These are phyloP conservation scores for Globisporangium cylindrosporum DNA, from an alignment of 352 stramenopile species.

Conservation along the genomic window DNA sequence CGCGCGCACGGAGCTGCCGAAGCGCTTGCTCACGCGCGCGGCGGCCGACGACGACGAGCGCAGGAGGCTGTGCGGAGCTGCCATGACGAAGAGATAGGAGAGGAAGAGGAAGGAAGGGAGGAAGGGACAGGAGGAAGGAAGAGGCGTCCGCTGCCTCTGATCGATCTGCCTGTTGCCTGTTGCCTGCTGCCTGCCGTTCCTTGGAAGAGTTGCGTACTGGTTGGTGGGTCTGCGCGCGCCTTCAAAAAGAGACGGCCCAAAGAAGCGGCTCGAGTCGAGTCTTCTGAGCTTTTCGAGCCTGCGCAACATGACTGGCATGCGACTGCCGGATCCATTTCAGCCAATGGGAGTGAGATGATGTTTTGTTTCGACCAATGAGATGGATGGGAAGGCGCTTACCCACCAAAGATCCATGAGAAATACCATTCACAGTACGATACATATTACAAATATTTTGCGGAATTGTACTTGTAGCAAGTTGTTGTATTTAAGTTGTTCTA, in stretches of 20 bases:
- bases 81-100: neutral
- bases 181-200: neutral
- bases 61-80: neutral
- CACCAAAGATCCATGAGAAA: neutral
- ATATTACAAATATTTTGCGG: neutral
- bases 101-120: neutral
- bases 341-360: neutral
- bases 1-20: neutral
- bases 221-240: neutral
- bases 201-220: neutral
- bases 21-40: neutral
- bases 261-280: neutral
- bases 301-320: neutral
- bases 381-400: neutral
- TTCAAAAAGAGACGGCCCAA: neutral
- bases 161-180: neutral
- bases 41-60: neutral
- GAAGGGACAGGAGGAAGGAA: neutral
- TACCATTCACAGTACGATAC: neutral
- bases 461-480: neutral
- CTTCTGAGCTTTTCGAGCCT: neutral
- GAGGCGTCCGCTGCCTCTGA: neutral
- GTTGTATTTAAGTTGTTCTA: neutral
- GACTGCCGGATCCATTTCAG: neutral
- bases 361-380: neutral